Evolutionary conservation across 306 rosid genomes (phyloP).

Genomic region (Astragalus membranaceus): DNA sequence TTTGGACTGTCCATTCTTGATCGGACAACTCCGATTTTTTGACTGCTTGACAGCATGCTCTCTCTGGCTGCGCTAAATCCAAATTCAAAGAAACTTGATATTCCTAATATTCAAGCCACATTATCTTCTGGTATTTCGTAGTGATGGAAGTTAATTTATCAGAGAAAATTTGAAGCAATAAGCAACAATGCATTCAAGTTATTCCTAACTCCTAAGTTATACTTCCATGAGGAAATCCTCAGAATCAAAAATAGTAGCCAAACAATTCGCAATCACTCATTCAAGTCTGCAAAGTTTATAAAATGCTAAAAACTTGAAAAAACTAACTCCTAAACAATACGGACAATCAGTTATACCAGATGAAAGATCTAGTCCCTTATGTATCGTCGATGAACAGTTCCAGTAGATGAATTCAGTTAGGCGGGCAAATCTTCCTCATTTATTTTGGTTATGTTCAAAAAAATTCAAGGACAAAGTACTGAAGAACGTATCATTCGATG

Average conservation of each 20-base stretch:
- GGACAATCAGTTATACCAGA: background rate
- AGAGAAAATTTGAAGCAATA: no score
- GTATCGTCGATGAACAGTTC: background rate
- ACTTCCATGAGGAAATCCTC: background rate
- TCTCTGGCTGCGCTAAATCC: no score
- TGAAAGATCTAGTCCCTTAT: background rate
- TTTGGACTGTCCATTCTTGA: no score
- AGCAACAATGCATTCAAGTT: no score
- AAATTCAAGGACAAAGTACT: background rate
- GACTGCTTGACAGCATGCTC: no score
- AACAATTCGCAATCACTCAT: background rate
- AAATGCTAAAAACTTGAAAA: background rate
- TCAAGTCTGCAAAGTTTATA: background rate
- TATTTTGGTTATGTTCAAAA: background rate
- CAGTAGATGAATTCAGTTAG: background rate
- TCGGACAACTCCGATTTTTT: no score
- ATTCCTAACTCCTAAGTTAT: constrained; percentile 1
- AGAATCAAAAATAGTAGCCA: background rate
- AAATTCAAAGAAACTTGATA: background rate
- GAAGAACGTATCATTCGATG: no score
- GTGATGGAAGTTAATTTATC: no score
- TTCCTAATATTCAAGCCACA: background rate
- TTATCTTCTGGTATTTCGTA: background rate
- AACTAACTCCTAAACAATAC: background rate
- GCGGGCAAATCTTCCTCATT: background rate